Evolutionary conservation across 106 monocot species (phyloP), one percentile per base, ranked within the genome.

Genomic region (Dioscorea dumetorum): DNA sequence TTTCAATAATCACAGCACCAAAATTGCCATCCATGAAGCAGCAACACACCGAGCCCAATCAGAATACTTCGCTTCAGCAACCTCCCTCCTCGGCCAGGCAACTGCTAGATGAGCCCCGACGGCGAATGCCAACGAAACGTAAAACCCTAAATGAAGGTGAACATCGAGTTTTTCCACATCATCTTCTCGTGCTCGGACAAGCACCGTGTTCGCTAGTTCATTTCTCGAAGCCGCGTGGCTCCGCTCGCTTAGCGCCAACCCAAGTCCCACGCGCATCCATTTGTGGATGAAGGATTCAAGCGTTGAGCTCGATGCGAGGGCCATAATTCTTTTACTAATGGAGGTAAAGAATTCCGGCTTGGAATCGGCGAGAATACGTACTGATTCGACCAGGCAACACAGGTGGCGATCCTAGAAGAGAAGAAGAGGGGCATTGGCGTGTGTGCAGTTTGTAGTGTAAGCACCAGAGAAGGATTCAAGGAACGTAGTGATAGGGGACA

Each of bases 401-500:
- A 97, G 76, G 74, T 91, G 97, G 34, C 88, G 80, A 22, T 81
- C 80, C 86, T 80, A 89, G 72, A 91, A 91, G 58, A 86, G 82
- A 54, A 97, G 41, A 41, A 61, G 22, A 24, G 79, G 24, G 24
- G 81, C 79, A 23, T 61, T 32, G 11, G 10, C 56, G 64, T 68
- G 61, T 49, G 91, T 87, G 18, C 86, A 80, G 33, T 89, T 87
- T 7, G 90, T 90, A 28, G 89, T 91, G 78, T 91, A 97, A 2
- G 86, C 88, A 77, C 84, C 84, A 31, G 79, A 28, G 67, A 74
- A 68, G 74, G 79, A 74, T 23, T 84, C 81, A 58, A 97, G 82
- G 64, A 97, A 78, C 67, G 76, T 31, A 28, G 88, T 64, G 68
- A 88, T 62, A 0, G 91, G 35, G 28, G 89, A 71, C 23, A n/a